Evolutionary conservation across 1,284 basidiomycete genomes (phyloP).

Genomic region (Jaminaea rosea): DNA sequence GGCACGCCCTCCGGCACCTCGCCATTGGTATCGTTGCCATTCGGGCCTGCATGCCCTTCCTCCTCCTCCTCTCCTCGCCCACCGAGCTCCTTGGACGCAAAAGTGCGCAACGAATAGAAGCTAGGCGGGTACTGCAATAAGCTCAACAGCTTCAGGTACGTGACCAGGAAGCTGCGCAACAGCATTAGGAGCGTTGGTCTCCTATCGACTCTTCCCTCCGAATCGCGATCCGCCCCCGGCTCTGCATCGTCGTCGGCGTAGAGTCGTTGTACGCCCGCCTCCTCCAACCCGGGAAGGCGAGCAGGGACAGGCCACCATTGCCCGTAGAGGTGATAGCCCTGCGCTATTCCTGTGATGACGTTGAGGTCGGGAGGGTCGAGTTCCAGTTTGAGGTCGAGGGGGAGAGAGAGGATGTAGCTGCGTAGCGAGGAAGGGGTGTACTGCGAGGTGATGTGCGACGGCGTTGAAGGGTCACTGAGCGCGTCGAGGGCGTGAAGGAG

Average conservation of each 20-base stretch:
- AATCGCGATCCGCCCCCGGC: background rate
- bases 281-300: background rate
- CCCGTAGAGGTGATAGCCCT: background rate
- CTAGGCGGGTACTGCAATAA: slow-evolving; percentile 3
- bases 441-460: no score
- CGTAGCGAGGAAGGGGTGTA: background rate
- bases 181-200: slow-evolving; percentile 19
- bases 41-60: no score
- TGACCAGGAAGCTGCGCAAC: slow-evolving; percentile 28
- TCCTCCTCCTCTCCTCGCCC: no score
- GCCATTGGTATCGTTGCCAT: no score
- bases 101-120: background rate
- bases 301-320: background rate
- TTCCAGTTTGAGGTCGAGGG: background rate
- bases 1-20: no score
- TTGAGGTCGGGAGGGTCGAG: background rate
- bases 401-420: background rate
- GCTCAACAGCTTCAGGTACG: slow-evolving; percentile 9
- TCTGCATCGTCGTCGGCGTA: slow-evolving; percentile 1
- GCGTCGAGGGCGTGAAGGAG: background rate
- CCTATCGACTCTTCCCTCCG: background rate
- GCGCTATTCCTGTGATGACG: background rate
- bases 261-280: background rate
- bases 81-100: background rate
- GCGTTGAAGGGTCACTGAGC: no score